Base-by-base conservation (phyloP, 768 basidiomycete genomes). In the Suillus tomentosus region DNA sequence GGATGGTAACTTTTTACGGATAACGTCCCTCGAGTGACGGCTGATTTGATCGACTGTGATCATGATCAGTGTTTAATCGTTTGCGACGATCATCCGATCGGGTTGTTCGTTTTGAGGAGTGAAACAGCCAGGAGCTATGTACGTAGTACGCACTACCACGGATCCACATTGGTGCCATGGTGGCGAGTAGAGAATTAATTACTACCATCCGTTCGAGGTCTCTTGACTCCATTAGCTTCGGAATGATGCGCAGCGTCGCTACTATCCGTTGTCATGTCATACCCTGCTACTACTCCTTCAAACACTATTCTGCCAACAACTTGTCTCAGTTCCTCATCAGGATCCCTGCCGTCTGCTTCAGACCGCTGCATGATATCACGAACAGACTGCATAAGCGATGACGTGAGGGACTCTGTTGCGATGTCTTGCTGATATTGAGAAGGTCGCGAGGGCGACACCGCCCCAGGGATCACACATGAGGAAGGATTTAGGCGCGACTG, bases 341-440 rank as follows among this genome's bases (percentile, higher is more conserved):
- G 88, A 74, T 92, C 85, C 37, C 80, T 78, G 8, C 88, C 90
- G 67, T 87, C 76, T 54, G 74, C 74, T 66, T 84, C 80, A 27
- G 83, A 82, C 43, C 81, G 84, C 63, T 82, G 80, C 82, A 92
- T 86, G 71, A 95, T 88, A 60, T 84, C 82, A 69, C 87, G 82
- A 47, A 90, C 86, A 31, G 85, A 84, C 60, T 78, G 76, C 79
- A 95, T 85, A 64, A 94, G 81, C 22, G 81, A 80, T 36, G 84
- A 81, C 5, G 93, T 91, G 64, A 94, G 82, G 40, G 80, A 76
- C 69, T 92, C 88, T n/a, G 91, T 87, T 40, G 84, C 85, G 37
- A 76, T 76, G 64, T 94, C 85, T 74, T 92, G 88, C 24, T 83
- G 80, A 67, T 90, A 84, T 71, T 90, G 86, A 5, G 90, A 91